Evolutionary conservation across 2,329 filamentous ascomycete species (phyloP).

Genomic region (Claviceps purpurea): DNA sequence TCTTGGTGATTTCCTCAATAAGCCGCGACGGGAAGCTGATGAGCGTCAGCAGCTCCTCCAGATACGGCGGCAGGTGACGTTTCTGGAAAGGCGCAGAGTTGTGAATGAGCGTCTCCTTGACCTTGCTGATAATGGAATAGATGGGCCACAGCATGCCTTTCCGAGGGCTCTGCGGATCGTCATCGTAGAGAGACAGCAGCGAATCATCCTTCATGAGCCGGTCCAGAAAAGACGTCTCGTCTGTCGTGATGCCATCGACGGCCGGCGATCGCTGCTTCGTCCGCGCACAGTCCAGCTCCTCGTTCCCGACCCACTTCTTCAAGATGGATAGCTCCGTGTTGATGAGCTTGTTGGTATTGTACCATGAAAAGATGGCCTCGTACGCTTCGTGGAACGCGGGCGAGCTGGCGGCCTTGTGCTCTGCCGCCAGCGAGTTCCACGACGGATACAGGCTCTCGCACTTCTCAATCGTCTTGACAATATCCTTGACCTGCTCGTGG

Average conservation of each 20-base stretch:
- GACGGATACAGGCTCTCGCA: constrained; percentile 79
- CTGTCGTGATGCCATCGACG: constrained; percentile 55
- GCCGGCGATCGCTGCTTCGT: constrained; percentile 53
- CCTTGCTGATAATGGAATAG: constrained; percentile 78
- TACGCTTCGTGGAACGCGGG: constrained; percentile 68
- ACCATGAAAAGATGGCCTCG: constrained; percentile 85
- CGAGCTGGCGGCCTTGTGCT: constrained; percentile 66
- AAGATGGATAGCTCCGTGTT: constrained; percentile 85
- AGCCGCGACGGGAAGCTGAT: constrained; percentile 96
- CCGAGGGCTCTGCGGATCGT: constrained; percentile 32
- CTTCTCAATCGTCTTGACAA: constrained; percentile 82
- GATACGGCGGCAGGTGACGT: constrained; percentile 86
- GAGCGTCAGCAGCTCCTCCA: constrained; percentile 86
- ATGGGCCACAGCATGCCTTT: constrained; percentile 77
- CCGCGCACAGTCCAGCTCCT: constrained; percentile 81
- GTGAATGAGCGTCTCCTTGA: constrained; percentile 77
- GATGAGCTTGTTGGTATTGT: constrained; percentile 93
- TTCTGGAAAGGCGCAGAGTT: constrained; percentile 77
- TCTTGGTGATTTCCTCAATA: constrained; percentile 91
- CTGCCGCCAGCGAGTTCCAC: constrained; percentile 55
- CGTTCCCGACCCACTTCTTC: constrained; percentile 93
- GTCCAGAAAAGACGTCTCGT: constrained; percentile 90
- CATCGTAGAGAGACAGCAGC: constrained; percentile 77
- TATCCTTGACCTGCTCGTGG: constrained; percentile 75
- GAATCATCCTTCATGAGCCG: constrained; percentile 92